Evolutionary conservation across 1,284 basidiomycete genomes (phyloP).

Genomic region (Gymnopus androsaceus): DNA sequence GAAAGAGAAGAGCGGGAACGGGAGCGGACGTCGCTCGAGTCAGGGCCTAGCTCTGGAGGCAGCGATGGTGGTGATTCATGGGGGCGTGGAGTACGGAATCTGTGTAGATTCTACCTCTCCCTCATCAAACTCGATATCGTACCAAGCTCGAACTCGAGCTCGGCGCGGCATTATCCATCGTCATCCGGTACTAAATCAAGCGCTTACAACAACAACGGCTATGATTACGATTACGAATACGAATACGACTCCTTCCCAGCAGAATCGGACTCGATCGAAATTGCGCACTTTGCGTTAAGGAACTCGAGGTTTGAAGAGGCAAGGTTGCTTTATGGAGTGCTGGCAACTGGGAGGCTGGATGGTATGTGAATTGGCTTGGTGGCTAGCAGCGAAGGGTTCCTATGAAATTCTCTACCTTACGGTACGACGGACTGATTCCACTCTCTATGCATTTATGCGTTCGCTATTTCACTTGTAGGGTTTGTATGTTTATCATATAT

Average conservation of each 20-base stretch:
- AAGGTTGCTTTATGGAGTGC: slow-evolving; percentile 63
- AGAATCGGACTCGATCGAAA: slow-evolving; percentile 71
- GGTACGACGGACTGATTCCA: no score
- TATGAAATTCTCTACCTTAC: no score
- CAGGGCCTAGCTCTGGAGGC: not conserved
- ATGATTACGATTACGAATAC: not conserved
- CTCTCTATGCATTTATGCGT: no score
- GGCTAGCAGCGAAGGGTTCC: no score
- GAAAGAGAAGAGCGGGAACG: slow-evolving; percentile 58
- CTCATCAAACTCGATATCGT: slow-evolving; percentile 66
- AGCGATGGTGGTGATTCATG: slow-evolving; percentile 69
- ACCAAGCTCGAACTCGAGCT: slow-evolving; percentile 42
- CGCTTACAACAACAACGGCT: no score
- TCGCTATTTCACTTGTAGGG: no score
- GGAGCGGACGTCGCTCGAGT: slow-evolving; percentile 42
- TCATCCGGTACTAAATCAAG: not conserved
- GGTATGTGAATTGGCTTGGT: no score
- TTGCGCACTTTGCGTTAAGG: slow-evolving; percentile 70
- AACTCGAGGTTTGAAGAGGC: slow-evolving; percentile 75
- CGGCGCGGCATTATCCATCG: not conserved
- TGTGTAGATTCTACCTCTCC: slow-evolving; percentile 75
- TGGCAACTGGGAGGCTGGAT: slow-evolving; percentile 32
- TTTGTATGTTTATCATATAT: no score
- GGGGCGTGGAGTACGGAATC: slow-evolving; percentile 65
- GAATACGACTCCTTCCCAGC: slow-evolving; percentile 26